phyloP scores from a whole-genome alignment of 371 early-diverging fungal species.

The Umbelopsis sp. region DNA sequence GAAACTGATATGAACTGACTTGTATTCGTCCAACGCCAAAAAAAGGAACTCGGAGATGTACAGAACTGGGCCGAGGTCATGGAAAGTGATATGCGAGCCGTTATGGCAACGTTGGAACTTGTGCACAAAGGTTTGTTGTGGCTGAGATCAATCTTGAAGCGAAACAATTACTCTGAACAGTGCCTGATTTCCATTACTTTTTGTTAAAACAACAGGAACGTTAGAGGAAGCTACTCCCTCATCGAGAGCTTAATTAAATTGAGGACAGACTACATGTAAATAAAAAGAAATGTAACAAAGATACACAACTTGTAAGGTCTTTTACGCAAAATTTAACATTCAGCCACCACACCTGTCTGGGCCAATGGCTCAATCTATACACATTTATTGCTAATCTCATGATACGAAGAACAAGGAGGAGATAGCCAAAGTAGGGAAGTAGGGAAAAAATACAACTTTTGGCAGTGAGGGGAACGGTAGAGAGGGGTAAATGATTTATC shows the following conservation, averaged over 20 bases:
- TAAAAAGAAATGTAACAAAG: too few relatives aligned
- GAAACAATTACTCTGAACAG: not conserved
- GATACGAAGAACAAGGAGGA: not conserved
- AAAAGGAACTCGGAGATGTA: conserved; percentile 80
- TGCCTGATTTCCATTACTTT: not conserved
- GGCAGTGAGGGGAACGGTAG: not conserved
- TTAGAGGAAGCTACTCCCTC: not conserved
- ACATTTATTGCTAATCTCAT: conserved; percentile 14
- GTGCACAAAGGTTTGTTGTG: conserved; percentile 33
- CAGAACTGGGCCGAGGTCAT: conserved; percentile 77
- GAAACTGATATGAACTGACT: not conserved
- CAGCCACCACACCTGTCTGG: too few relatives aligned
- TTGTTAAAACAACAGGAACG: not conserved
- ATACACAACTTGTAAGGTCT: too few relatives aligned
- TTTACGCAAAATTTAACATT: too few relatives aligned
- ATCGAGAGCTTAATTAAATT: not conserved
- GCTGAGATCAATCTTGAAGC: not conserved
- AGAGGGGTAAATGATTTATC: not conserved
- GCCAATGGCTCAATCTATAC: conserved; percentile 6
- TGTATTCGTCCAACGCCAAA: not conserved
- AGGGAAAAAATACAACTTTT: not conserved
- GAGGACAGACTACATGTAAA: too few relatives aligned
- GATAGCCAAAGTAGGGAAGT: conserved; percentile 5
- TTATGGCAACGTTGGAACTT: conserved; percentile 38
- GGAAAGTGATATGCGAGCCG: conserved; percentile 37